Base-by-base conservation (phyloP, 2,329 filamentous ascomycete genomes). In the Aureobasidium sp. region DNA sequence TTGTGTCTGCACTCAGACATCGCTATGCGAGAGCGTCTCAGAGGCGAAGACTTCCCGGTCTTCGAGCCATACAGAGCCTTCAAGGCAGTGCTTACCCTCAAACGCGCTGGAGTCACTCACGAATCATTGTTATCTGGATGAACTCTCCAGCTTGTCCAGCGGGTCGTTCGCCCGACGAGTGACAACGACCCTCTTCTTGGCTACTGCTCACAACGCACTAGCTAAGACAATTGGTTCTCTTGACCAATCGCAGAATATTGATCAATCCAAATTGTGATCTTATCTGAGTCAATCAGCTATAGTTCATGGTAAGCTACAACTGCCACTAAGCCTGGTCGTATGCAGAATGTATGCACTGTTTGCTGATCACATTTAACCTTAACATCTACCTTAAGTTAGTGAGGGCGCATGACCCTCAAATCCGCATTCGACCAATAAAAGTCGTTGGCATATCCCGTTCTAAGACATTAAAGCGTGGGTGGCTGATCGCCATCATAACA, bases 301-400 rank as follows among this genome's bases (percentile, higher is more conserved):
- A 11, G 34, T 31, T 55, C 17, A 22, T 34, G 51, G 52, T 22
- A 22, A 12, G 3, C 2, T 4, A 1, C 14, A 56, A 14, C 52
- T 56, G 52, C 52, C 39, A 34, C 52, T 56, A 56, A 29, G 14
- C 52, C 6, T 5, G 11, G 34, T 56, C n/a, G 1, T 14, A 4
- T 31, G 22, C 14, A 17, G 3, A 20, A 14, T 22, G 39, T 29
- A 34, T 44, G 52, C 41, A 15, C 55, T 9, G 29, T 39, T 58
- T 9, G 55, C 3, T 20, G 55, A 58, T 58, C 55, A n/a, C 11
- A 60, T 44, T 60, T 49, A 60, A 60, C 56, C 56, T 60, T 60
- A 51, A 60, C 20, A 25, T 22, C 56, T 39, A 60, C 56, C 56
- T 51, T 60, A 60, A 60, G n/a, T 60, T 44, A 49, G 17, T 20